Percentiles rank a stretch among this genome's conserved stretches.
phyloP scores from a whole-genome alignment of 768 basidiomycete species.

The Paxillus rubicundulus region DNA sequence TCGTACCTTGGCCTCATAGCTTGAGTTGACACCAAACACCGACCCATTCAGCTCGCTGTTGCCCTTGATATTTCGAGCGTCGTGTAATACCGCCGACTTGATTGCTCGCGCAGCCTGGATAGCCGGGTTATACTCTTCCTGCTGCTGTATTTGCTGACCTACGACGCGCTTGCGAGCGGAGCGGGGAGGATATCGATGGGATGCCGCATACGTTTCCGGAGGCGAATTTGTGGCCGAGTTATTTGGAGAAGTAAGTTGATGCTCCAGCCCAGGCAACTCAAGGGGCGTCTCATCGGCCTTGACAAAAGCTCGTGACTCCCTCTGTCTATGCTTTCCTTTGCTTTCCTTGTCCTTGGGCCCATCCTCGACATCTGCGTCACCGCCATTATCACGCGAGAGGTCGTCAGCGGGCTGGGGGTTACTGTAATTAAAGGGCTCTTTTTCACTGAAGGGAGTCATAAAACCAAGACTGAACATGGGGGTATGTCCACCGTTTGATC shows the following conservation, averaged over 20 bases:
- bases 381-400: conserved; percentile 25
- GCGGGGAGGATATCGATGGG: conserved; percentile 43
- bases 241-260: conserved; percentile 6
- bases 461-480: conserved; percentile 38
- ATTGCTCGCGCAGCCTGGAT: conserved; percentile 61
- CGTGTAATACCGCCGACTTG: conserved; percentile 70
- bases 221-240: conserved; percentile 1
- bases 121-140: conserved; percentile 39
- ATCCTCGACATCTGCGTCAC: conserved; percentile 31
- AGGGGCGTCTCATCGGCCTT: conserved; percentile 2
- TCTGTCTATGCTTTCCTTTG: conserved; percentile 29
- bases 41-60: conserved; percentile 42
- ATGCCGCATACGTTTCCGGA: conserved; percentile 5
- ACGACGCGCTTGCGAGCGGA: conserved; percentile 13
- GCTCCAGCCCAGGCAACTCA: conserved; percentile 14
- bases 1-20: conserved; percentile 65
- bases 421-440: conserved; percentile 41
- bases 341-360: conserved; percentile 16
- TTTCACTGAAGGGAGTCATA: conserved; percentile 42
- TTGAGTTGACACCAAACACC: conserved; percentile 52
- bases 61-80: conserved; percentile 68
- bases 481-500: conserved; percentile 42
- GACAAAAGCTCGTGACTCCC: neutral
- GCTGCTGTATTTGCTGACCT: conserved; percentile 23
- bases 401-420: conserved; percentile 29